phyloP scores from a whole-genome alignment of 2,329 filamentous ascomycete genomes.

The Akanthomyces lecanii region DNA sequence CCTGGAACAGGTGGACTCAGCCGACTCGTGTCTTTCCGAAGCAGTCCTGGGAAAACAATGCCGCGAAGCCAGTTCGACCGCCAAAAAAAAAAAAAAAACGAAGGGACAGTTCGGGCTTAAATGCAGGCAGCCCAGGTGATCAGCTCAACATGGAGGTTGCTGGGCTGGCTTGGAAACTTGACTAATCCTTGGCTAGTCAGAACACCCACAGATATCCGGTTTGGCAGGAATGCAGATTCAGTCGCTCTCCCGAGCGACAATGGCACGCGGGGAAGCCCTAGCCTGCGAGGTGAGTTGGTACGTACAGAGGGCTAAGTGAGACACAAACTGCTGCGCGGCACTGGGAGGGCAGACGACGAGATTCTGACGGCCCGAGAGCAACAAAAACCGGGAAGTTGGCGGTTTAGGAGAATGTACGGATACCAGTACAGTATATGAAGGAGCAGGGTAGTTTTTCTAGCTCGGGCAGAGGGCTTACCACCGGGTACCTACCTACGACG shows the following conservation, averaged over 20 bases:
- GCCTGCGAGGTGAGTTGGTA: background rate
- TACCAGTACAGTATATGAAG: background rate
- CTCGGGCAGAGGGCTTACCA: background rate
- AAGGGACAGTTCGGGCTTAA: background rate
- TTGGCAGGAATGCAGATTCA: background rate
- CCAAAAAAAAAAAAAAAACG: background rate
- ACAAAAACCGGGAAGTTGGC: background rate
- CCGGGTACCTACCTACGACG: background rate
- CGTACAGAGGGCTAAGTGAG: background rate
- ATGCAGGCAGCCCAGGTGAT: background rate
- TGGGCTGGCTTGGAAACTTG: background rate
- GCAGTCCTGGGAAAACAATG: too few relatives aligned
- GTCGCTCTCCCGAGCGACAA: background rate
- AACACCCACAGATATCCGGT: background rate
- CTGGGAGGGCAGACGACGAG: background rate
- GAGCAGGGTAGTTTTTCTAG: background rate
- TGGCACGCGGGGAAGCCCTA: background rate
- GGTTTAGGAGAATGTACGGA: background rate
- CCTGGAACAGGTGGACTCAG: background rate
- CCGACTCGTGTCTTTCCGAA: background rate
- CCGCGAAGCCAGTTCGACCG: background rate
- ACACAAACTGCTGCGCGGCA: background rate
- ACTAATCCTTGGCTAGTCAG: background rate
- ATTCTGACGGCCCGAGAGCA: background rate
- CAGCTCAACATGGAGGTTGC: background rate